These are phyloP conservation scores for Aspergillus ruber DNA, from an alignment of 2,329 filamentous ascomycete genomes.

Conservation along the genomic window DNA sequence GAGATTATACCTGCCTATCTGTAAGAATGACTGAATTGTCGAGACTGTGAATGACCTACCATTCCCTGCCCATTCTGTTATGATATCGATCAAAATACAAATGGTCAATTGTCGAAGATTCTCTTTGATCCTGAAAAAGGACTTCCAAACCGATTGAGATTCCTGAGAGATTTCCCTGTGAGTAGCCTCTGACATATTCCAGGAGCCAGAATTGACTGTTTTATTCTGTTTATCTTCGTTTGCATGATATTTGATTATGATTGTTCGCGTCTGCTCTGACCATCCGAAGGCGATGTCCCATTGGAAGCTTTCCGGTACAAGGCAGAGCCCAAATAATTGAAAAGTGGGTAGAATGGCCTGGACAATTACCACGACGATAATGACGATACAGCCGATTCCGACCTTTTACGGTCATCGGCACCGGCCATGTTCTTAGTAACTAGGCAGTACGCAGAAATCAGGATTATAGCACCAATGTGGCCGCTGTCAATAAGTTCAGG, in stretches of 20 bases:
- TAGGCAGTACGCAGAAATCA: no score
- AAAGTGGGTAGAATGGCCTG: background rate
- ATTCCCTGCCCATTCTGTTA: slow-evolving; percentile 64
- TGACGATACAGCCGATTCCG: no score
- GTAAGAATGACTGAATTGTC: background rate
- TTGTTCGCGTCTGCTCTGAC: slow-evolving; percentile 54
- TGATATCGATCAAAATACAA: slow-evolving; percentile 57
- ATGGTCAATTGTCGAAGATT: slow-evolving; percentile 60
- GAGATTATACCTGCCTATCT: slow-evolving; percentile 11
- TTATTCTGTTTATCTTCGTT: slow-evolving; percentile 54
- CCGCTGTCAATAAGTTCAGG: no score
- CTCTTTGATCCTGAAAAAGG: slow-evolving; percentile 52
- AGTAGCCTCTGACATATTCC: slow-evolving; percentile 61
- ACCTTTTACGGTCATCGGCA: no score
- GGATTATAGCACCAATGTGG: no score
- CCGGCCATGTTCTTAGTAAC: no score
- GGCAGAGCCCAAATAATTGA: background rate
- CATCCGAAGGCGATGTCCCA: slow-evolving; percentile 60
- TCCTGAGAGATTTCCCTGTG: slow-evolving; percentile 49
- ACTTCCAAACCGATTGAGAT: slow-evolving; percentile 53
- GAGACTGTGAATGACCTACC: slow-evolving; percentile 15
- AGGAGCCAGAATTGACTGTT: slow-evolving; percentile 60
- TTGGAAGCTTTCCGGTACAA: slow-evolving; percentile 60
- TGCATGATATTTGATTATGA: slow-evolving; percentile 59
- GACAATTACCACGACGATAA: no score